Percentiles rank a stretch among this genome's conserved stretches.
Conservation (phyloP, 140 eudicot species). For the Erigeron philadelphicus region DNA sequence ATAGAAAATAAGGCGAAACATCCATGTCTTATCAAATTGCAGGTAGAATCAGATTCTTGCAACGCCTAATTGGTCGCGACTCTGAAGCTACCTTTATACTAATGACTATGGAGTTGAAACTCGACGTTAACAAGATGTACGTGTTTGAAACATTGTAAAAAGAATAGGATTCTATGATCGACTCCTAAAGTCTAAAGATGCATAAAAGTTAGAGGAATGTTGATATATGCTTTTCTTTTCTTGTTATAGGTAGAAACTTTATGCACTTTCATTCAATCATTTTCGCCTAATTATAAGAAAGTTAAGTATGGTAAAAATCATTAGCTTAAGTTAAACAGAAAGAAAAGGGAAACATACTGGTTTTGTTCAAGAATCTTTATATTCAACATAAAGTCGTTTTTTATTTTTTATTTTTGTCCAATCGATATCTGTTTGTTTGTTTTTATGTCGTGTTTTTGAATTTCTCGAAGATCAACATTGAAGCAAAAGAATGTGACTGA, state of each 20-base stretch:
- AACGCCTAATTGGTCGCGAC: not conserved
- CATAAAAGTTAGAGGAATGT: not conserved
- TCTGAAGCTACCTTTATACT: not conserved
- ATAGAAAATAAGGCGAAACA: conserved; percentile 6
- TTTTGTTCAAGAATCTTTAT: too few species aligned
- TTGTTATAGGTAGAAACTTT: conserved; percentile 7
- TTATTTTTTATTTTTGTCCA: too few species aligned
- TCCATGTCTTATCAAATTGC: conserved; percentile 14
- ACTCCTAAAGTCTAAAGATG: conserved; percentile 25
- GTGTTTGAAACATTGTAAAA: not conserved
- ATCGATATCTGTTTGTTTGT: too few species aligned
- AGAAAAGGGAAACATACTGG: too few species aligned
- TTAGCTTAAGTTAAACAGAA: too few species aligned
- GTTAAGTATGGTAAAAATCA: too few species aligned
- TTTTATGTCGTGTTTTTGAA: too few species aligned
- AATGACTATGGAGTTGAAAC: conserved; percentile 16
- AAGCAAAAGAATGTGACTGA: too few species aligned
- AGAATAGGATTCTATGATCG: conserved; percentile 18
- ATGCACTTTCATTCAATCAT: conserved; percentile 1
- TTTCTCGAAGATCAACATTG: too few species aligned
- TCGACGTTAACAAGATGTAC: conserved; percentile 1
- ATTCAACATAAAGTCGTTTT: too few species aligned
- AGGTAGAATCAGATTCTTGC: conserved; percentile 30
- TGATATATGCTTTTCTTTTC: not conserved
- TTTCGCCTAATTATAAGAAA: not conserved